Percentiles rank a stretch among this genome's conserved stretches.
Evolutionary conservation across 441 rosid species (phyloP).

Genomic region (Metrosideros polymorpha): DNA sequence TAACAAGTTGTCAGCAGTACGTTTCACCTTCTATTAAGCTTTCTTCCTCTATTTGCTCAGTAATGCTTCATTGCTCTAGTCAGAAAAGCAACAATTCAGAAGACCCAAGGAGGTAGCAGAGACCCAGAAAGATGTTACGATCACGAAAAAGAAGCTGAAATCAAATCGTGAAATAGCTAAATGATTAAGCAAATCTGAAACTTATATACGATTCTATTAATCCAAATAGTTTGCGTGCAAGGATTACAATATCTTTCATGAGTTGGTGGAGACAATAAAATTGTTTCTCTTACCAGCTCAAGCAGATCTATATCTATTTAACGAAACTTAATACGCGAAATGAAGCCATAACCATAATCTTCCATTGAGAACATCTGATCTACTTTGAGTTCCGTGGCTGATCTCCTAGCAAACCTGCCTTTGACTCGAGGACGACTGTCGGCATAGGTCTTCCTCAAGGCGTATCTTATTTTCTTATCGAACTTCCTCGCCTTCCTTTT

Average conservation of each 20-base stretch:
- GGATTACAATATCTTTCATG: background rate
- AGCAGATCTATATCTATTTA: background rate
- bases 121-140: background rate
- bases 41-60: background rate
- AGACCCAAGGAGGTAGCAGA: background rate
- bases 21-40: background rate
- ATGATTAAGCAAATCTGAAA: background rate
- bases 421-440: slow-evolving; percentile 14
- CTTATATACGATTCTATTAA: background rate
- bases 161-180: background rate
- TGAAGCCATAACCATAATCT: slow-evolving; percentile 11
- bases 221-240: background rate
- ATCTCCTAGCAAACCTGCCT: slow-evolving; percentile 18
- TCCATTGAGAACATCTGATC: slow-evolving; percentile 13
- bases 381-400: slow-evolving; percentile 7
- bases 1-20: background rate
- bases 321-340: background rate
- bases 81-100: background rate
- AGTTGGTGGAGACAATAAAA: background rate
- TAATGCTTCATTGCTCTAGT: background rate
- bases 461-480: background rate
- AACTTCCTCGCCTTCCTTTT: slow-evolving; percentile 1
- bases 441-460: slow-evolving; percentile 15
- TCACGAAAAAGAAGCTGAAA: background rate
- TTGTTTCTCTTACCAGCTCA: background rate